Evolutionary conservation across 2,329 filamentous ascomycete genomes (phyloP), one percentile per base, ranked within the genome.

Genomic region (Emergomyces pasteurianus): DNA sequence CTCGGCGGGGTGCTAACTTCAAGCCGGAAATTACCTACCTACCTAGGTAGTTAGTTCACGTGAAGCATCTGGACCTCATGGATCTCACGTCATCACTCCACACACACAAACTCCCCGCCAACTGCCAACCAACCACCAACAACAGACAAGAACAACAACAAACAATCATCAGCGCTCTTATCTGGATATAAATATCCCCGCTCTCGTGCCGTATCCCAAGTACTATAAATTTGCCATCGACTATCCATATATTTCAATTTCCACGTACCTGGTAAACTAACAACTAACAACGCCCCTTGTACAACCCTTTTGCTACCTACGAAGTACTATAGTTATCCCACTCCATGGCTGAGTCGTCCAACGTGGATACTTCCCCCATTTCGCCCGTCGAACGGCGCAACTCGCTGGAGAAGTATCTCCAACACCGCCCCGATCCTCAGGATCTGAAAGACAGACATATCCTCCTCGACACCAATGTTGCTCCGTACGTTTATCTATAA

Each of bases 391-490:
- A 80, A 64, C 79, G 79, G 50, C 77, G 80, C 58, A 86, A 89
- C 78, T 90, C 87, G 3, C 80, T 91, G 14, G 86, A 89, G 74
- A 84, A 86, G 68, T 84, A 89, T 69, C 79, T 90, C 59, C 82
- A 86, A 72, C 83, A 86, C 67, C 87, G 90, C 47, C 88, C 88
- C 28, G 83, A 81, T 56, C 69, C 74, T 16, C 78, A 87, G 70
- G 86, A 88, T 63, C 76, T 89, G 63, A 88, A 86, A 75, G 82
- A 87, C 65, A 77, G 83, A 63, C 83, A 88, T 69, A 89, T 89
- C 64, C 73, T 89, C 58, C 78, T 87, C 4, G 82, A 87, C 67
- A 87, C 84, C 2, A 85, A 79, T 67, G 83, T 84, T 65, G 86
- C 86, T 52, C 86, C 86, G 81, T 87, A 77, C 63, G 81, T 62